Evolutionary conservation across 2,329 filamentous ascomycete species (phyloP), one percentile per base, ranked within the genome.

Genomic region (Zymoseptoria pseudotritici): DNA sequence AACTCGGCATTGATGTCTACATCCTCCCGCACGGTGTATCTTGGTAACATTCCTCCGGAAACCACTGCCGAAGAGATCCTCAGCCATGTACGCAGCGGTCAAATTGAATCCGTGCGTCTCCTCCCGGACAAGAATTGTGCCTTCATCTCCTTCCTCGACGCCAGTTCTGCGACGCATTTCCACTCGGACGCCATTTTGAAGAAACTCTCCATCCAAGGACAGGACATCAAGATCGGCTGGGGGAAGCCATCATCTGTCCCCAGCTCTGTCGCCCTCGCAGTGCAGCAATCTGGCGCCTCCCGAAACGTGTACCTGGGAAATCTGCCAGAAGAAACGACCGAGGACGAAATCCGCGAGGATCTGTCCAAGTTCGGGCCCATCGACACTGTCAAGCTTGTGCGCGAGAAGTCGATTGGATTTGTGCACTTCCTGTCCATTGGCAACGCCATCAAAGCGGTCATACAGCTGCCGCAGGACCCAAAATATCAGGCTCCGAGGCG

Each of bases 191-290:
- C 94, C 68, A 99, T 99, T 78, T 84, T 99, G 83, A 99, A 99
- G 83, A 99, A 97, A 83, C 85, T 99, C 73, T 92, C 92, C 70
- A 96, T 99, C 80, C 92, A 96, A 78, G 93, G 93, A 24, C 94
- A 97, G 80, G 94, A 99, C 75, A 97, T 99, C 81, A 99, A 99
- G 82, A 92, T 99, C 70, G 94, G 94, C 64, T 99, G 94, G 94
- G 94, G 94, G 65, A 99, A 99, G 79, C 93, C 94, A 31, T 97
- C 94, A 3, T 93, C 96, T 76, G 94, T 99, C 0, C 94, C 94
- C 3, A 97, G 93, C 2, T 97, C 94, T 2, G 94, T 99, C 53
- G 91, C 92, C n/a, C 82, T 97, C 60, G 93, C 94, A 53, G 94
- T 97, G 31, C 94, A 99, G 78, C 94, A 99, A 77, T 97, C 92